Conservation (phyloP, 75 land plant genomes). For the Cunninghamia lanceolata region DNA sequence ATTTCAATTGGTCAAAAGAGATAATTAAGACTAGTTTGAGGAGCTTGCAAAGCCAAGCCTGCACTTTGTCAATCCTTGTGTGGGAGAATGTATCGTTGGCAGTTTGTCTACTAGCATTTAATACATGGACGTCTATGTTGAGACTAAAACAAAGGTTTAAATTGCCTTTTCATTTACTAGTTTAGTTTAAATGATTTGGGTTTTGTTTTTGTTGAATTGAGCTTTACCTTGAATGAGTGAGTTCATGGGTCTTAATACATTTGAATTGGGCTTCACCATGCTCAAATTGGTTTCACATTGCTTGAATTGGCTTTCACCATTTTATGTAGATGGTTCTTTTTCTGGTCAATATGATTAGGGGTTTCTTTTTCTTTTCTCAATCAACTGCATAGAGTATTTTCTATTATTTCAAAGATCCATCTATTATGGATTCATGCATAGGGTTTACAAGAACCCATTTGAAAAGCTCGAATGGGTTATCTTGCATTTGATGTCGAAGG, state of each 20-base stretch:
- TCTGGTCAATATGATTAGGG: too few relatives aligned
- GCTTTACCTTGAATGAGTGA: neutral
- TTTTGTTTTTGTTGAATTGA: neutral
- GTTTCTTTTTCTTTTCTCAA: too few relatives aligned
- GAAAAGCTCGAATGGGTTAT: too few relatives aligned
- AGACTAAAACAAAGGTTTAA: conserved; percentile 94
- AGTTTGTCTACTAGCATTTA: conserved; percentile 75
- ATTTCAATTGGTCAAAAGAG: too few relatives aligned
- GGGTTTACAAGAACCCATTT: too few relatives aligned
- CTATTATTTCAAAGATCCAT: too few relatives aligned
- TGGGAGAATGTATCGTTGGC: conserved; percentile 76
- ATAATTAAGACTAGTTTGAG: too few relatives aligned
- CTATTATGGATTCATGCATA: too few relatives aligned
- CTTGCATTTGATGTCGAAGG: too few relatives aligned
- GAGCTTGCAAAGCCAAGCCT: conserved; percentile 76
- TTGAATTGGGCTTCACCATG: neutral
- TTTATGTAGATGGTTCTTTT: neutral
- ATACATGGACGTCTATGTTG: conserved; percentile 84
- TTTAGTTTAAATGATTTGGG: neutral
- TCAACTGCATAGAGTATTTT: too few relatives aligned
- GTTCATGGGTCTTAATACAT: neutral
- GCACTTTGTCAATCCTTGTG: conserved; percentile 79
- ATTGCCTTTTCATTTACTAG: neutral
- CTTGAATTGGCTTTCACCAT: neutral
- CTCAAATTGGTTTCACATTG: neutral